Evolutionary conservation across 2,329 filamentous ascomycete species (phyloP), one percentile per base, ranked within the genome.

Genomic region (Colletotrichum truncatum): DNA sequence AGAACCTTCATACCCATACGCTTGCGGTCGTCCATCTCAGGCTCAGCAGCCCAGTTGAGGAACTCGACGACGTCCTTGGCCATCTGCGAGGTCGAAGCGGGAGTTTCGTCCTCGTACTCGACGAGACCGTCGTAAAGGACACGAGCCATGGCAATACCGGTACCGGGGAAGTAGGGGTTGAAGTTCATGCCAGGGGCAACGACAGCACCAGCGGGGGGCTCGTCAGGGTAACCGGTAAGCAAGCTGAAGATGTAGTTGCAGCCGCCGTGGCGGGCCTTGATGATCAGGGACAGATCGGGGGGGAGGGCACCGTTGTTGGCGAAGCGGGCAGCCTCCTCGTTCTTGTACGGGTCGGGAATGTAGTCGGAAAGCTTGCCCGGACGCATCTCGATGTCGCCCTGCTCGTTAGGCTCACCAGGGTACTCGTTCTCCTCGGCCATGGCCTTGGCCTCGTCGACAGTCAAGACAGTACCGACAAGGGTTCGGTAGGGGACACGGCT

Each of bases 91-190:
- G 94, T 94, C 68, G 95, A 93, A 52, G 96, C 96, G 55, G 94
- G 93, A 41, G 96, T 99, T 69, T 88, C 94, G 73, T 99, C 96
- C 80, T 99, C 96, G 84, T 98, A 99, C 81, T 99, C 96, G 69
- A 99, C 96, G 64, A 99, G 85, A 70, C 93, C 96, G 73, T 99
- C 96, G 84, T 97, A 99, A 67, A 99, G 89, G 67, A 98, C 96
- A 89, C 96, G 95, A 74, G 91, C 95, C 96, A 99, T 99, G 75
- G 93, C 96, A 80, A 99, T 99, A 78, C 95, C 95, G 73, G 96
- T 98, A 78, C 96, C 96, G 64, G 96, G 96, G 91, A 99, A 99
- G 88, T 98, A 99, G 67, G 96, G 96, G 89, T 99, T 99, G 90
- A 99, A 99, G 90, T 98, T 98, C 82, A 99, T 90, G 76, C 96